phyloP scores from a whole-genome alignment of 2,329 filamentous ascomycete genomes.

The Periconia sp. region DNA sequence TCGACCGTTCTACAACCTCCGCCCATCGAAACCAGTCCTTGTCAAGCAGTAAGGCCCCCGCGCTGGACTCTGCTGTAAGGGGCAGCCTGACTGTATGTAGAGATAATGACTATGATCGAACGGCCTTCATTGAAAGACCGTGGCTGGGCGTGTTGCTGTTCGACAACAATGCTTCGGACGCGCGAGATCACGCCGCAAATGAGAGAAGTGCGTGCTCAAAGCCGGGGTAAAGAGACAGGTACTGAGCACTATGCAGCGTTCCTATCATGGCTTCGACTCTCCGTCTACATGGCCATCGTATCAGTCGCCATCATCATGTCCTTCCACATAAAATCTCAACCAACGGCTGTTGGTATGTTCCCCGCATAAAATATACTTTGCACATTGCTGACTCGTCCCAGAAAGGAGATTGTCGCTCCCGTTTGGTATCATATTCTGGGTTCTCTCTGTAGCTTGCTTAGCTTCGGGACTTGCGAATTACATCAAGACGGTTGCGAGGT shows the following conservation, averaged over 20 bases:
- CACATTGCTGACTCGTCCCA: constrained; percentile 38
- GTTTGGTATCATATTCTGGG: constrained; percentile 87
- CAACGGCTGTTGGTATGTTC: constrained; percentile 54
- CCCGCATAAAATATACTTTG: no score
- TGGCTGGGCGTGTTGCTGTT: constrained; percentile 72
- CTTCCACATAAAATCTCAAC: constrained; percentile 83
- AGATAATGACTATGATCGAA: constrained; percentile 49
- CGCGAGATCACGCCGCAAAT: constrained; percentile 79
- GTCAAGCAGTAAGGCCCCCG: constrained; percentile 44
- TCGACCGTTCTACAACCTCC: constrained; percentile 60
- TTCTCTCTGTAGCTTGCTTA: constrained; percentile 78
- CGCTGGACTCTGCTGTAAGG: background rate
- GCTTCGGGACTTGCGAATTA: constrained; percentile 84
- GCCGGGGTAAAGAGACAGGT: background rate
- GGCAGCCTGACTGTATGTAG: constrained; percentile 23
- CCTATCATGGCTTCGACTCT: constrained; percentile 87
- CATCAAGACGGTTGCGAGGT: constrained; percentile 80
- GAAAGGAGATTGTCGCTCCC: constrained; percentile 82
- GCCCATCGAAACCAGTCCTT: constrained; percentile 55
- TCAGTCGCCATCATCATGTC: constrained; percentile 89
- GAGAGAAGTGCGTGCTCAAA: constrained; percentile 63
- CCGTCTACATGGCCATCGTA: constrained; percentile 90
- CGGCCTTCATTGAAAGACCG: constrained; percentile 66
- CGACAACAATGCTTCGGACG: constrained; percentile 75
- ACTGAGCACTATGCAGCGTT: constrained; percentile 61